Evolutionary conservation across 2,329 filamentous ascomycete species (phyloP), one percentile per base, ranked within the genome.

Genomic region (Cladophialophora exuberans): DNA sequence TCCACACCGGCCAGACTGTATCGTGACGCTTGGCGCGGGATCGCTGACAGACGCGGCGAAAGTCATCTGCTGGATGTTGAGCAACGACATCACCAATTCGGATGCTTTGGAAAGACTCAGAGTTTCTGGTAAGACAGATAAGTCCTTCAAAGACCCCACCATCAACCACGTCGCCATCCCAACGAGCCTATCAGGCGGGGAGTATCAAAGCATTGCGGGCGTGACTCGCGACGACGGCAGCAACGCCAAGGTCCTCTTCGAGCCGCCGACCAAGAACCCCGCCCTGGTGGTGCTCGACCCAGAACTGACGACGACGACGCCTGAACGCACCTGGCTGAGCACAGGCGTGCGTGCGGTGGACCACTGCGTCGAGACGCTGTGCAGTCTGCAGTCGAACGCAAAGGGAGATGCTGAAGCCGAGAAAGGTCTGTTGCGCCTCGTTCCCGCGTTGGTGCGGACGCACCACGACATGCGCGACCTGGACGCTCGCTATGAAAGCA

Each of bases 1-100:
- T n/a, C 35, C 50, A 5, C 47, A 53, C 28, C 33, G 46, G 2
- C 52, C 58, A 1, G 81, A 84, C 67, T 72, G 78, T 35, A 64
- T 84, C 4, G 65, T 84, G 9, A 83, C 81, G 0, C 65, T 84
- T 2, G 81, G 82, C 3, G 81, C 73, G 1, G 80, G 82, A 0
- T 81, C 76, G 42, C 64, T 83, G n/a, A 83, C 79, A 0, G 81
- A 84, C 63, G 79, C 71, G 0, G 80, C 80, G 0, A 84, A 84
- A 64, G 69, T 83, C 1, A 69, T 79, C 22, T 69, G 75, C 3
- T 67, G 81, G 73, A 73, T 75, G 3, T 67, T 81, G 2, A 77
- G 77, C n/a, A 83, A 83, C 57, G 64, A 72, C 7, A 71, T 70
- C 35, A 62, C 65, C 4, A 75, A 72, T 0, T 53, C 67, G 3